Percentiles rank a stretch among this genome's conserved stretches.
Evolutionary conservation across 129 eudicot species (phyloP).

Genomic region (Chrysanthemum makinoi): DNA sequence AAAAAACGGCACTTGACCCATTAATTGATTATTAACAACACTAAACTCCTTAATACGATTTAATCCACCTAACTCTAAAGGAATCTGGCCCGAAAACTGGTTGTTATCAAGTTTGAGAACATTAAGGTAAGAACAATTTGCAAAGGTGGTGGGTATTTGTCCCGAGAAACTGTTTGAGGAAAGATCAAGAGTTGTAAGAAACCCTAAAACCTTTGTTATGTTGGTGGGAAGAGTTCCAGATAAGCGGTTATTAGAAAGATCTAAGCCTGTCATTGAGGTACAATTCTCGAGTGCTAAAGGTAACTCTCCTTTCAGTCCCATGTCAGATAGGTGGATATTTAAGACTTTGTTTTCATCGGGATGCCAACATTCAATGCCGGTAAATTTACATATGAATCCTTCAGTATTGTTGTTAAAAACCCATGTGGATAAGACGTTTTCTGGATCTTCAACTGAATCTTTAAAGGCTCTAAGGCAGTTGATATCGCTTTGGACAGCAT

Average conservation of each 20-base stretch:
- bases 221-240: slow-evolving; percentile 61
- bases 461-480: slow-evolving; percentile 56
- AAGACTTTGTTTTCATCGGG: slow-evolving; percentile 65
- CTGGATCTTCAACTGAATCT: slow-evolving; percentile 59
- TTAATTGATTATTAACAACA: slow-evolving; percentile 62
- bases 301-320: slow-evolving; percentile 73
- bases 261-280: slow-evolving; percentile 63
- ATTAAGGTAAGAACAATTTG: slow-evolving; percentile 59
- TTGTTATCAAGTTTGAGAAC: slow-evolving; percentile 58
- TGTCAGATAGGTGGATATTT: slow-evolving; percentile 50
- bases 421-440: slow-evolving; percentile 54
- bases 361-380: slow-evolving; percentile 86
- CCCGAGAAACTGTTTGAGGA: slow-evolving; percentile 76
- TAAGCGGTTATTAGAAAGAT: slow-evolving; percentile 67
- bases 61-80: slow-evolving; percentile 49
- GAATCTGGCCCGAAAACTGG: slow-evolving; percentile 72
- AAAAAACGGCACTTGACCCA: slow-evolving; percentile 64
- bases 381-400: slow-evolving; percentile 67
- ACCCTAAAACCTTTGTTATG: slow-evolving; percentile 41
- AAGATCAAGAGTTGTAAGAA: slow-evolving; percentile 62
- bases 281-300: slow-evolving; percentile 64
- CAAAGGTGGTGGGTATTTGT: slow-evolving; percentile 49
- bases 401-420: slow-evolving; percentile 53
- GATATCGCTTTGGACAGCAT: slow-evolving; percentile 54
- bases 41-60: slow-evolving; percentile 53